Evolutionary conservation across 768 basidiomycete genomes (phyloP).

Genomic region (Lactarius evosmus): DNA sequence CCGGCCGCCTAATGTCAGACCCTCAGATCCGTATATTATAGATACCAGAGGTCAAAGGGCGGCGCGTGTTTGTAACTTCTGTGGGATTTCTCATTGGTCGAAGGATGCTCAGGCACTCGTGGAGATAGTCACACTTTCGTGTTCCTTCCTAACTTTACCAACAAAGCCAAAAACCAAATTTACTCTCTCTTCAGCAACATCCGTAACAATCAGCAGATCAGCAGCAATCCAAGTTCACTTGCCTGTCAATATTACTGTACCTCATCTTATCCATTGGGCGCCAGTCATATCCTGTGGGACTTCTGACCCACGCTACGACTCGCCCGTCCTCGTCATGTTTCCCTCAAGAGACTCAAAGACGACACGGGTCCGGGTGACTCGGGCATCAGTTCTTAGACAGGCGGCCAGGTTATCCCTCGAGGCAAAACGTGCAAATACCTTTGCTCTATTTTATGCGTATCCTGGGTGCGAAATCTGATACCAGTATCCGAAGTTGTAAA

Average conservation of each 20-base stretch:
- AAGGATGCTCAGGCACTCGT: slow-evolving; percentile 79
- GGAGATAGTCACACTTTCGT: slow-evolving; percentile 77
- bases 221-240: slow-evolving; percentile 71
- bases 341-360: too few species aligned
- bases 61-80: background rate
- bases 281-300: too few species aligned
- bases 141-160: slow-evolving; percentile 82
- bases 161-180: slow-evolving; percentile 96
- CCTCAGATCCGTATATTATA: slow-evolving; percentile 50
- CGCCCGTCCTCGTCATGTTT: too few species aligned
- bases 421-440: background rate
- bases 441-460: background rate
- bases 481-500: background rate
- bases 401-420: background rate
- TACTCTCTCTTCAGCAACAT: slow-evolving; percentile 85
- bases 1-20: slow-evolving; percentile 50
- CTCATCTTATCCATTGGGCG: too few species aligned
- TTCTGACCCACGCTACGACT: too few species aligned
- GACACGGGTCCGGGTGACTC: too few species aligned
- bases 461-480: background rate
- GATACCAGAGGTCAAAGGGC: slow-evolving; percentile 70
- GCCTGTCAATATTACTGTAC: too few species aligned
- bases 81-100: background rate
- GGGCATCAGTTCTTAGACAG: too few species aligned
- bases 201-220: slow-evolving; percentile 66